These are phyloP conservation scores for Tolypocladium ophioglossoides DNA, from an alignment of 2,329 filamentous ascomycete species.

Conservation along the genomic window DNA sequence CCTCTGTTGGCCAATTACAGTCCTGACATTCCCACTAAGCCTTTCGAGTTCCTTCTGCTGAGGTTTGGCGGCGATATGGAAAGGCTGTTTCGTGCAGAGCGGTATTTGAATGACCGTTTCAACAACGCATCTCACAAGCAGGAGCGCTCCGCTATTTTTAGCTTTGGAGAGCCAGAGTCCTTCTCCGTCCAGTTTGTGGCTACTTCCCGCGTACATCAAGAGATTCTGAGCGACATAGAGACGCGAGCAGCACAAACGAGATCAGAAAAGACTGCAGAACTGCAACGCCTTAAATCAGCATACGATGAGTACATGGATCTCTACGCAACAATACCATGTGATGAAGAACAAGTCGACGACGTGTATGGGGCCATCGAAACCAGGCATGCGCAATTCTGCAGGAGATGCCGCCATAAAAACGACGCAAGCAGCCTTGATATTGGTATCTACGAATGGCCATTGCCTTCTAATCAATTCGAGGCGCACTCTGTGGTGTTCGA, in stretches of 20 bases:
- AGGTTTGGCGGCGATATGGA: slow-evolving; percentile 30
- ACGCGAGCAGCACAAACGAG: neutral
- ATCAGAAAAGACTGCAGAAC: neutral
- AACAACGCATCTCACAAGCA: neutral
- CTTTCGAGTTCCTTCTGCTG: slow-evolving; percentile 34
- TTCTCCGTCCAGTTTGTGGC: slow-evolving; percentile 13
- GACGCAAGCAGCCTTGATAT: neutral
- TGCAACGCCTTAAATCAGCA: neutral
- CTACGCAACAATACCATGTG: neutral
- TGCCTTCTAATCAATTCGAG: slow-evolving; percentile 22
- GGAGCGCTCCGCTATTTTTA: neutral
- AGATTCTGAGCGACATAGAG: neutral
- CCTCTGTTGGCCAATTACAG: slow-evolving; percentile 34
- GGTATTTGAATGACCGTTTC: slow-evolving; percentile 25
- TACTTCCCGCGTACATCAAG: neutral
- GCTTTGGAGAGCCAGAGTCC: neutral
- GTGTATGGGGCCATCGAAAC: neutral
- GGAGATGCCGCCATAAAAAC: neutral
- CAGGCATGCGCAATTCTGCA: neutral
- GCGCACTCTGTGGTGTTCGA: slow-evolving; percentile 43
- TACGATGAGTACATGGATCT: neutral
- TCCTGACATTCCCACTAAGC: slow-evolving; percentile 24
- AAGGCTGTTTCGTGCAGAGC: slow-evolving; percentile 31
- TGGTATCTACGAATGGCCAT: slow-evolving; percentile 37
- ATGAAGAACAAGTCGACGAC: neutral